phyloP scores from a whole-genome alignment of 306 rosid genomes.

The Acacia acuminata region DNA sequence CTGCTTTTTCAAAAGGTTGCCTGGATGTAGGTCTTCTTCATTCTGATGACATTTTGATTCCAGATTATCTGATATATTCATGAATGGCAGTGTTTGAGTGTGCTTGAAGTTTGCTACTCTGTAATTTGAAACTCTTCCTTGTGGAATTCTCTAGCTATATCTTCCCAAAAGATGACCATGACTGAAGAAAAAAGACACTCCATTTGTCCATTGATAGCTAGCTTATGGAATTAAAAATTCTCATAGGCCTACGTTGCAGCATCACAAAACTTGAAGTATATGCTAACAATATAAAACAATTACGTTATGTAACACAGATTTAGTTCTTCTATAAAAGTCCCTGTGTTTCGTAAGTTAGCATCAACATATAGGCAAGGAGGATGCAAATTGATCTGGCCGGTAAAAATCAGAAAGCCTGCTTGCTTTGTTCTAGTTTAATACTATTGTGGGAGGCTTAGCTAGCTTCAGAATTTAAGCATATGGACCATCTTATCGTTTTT shows the following conservation, averaged over 20 bases:
- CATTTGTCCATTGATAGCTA: conserved; percentile 24
- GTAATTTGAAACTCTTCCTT: conserved; percentile 6
- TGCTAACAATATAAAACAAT: background rate
- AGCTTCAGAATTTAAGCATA: background rate
- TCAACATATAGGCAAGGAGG: background rate
- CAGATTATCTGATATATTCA: background rate
- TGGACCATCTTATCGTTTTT: conserved; percentile 9
- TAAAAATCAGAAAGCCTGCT: background rate
- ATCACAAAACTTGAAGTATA: background rate
- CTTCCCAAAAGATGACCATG: conserved; percentile 32
- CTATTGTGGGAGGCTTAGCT: background rate
- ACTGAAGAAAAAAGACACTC: conserved; percentile 30
- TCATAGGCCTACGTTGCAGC: background rate
- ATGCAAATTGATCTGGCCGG: background rate
- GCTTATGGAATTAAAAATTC: background rate
- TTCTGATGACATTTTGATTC: conserved; percentile 14
- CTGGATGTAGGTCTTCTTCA: conserved; percentile 14
- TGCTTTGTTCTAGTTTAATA: background rate
- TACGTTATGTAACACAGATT: background rate
- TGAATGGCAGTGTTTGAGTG: conserved; percentile 21
- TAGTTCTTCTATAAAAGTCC: background rate
- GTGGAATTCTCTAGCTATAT: conserved; percentile 23
- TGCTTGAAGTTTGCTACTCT: conserved; percentile 32
- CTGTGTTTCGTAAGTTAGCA: background rate
- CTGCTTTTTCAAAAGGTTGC: conserved; percentile 35